A percentile compares a stretch with the other conserved stretches of the same genome.
Conservation (phyloP, 352 stramenopile genomes). For the Pythium myriotylum region DNA sequence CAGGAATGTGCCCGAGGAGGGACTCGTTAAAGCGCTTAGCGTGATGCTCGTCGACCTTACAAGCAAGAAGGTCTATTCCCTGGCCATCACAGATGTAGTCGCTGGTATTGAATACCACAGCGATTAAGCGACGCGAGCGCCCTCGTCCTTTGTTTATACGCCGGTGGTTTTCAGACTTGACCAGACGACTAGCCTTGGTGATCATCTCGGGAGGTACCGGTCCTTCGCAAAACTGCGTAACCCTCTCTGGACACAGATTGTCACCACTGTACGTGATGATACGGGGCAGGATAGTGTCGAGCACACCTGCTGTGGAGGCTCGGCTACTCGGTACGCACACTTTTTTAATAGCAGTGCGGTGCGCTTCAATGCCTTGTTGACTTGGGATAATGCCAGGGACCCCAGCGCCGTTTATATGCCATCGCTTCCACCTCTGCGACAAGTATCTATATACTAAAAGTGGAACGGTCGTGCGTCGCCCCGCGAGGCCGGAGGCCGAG, state of each 20-base stretch:
- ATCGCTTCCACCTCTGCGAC: no score
- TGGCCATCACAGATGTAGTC: neutral
- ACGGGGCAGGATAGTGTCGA: neutral
- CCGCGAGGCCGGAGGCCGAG: slow-evolving; percentile 4
- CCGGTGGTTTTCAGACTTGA: neutral
- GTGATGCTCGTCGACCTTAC: no score
- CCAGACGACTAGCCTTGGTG: neutral
- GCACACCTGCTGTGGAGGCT: neutral
- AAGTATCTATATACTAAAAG: no score
- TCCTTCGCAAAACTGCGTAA: neutral
- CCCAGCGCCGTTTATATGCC: no score
- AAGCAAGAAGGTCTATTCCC: no score
- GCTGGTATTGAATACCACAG: neutral
- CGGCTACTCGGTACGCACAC: no score
- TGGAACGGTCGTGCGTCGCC: neutral
- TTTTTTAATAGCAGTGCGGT: no score
- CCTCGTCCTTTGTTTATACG: neutral
- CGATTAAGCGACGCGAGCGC: neutral
- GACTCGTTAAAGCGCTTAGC: neutral
- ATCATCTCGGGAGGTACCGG: slow-evolving; percentile 1
- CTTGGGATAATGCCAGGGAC: no score
- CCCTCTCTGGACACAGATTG: neutral
- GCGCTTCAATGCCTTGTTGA: no score
- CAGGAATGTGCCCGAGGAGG: no score
- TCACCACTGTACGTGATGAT: neutral